Percentiles rank a stretch among this genome's conserved stretches.
phyloP scores from a whole-genome alignment of 2,329 filamentous ascomycete species.

The Fusarium miscanthi region DNA sequence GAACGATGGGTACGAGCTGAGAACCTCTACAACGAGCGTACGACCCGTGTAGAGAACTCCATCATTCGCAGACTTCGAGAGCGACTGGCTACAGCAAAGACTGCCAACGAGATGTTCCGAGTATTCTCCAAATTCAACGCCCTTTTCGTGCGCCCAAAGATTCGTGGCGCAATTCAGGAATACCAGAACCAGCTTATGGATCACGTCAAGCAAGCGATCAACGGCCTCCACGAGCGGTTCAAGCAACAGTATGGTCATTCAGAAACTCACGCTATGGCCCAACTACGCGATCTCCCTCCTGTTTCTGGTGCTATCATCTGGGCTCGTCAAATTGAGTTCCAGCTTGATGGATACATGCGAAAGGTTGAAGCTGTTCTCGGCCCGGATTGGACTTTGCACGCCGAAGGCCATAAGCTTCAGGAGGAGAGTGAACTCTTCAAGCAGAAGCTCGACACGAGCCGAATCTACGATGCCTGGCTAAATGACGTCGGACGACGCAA shows the following conservation, averaged over 20 bases:
- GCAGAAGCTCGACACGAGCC: conserved; percentile 92
- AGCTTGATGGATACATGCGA: conserved; percentile 96
- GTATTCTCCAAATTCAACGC: conserved; percentile 99
- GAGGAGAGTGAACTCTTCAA: conserved; percentile 93
- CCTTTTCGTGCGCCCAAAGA: conserved; percentile 98
- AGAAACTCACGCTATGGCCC: conserved; percentile 97
- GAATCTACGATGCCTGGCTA: conserved; percentile 96
- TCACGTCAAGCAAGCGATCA: conserved; percentile 96
- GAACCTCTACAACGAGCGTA: conserved; percentile 96
- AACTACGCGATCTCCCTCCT: conserved; percentile 92
- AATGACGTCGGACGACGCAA: conserved; percentile 89
- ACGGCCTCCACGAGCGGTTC: conserved; percentile 92
- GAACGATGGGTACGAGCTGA: conserved; percentile 93
- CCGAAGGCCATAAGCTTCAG: conserved; percentile 93
- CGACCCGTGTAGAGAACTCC: conserved; percentile 96
- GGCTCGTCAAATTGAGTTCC: conserved; percentile 95
- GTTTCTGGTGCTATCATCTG: conserved; percentile 98
- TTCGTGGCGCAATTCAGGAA: conserved; percentile 95
- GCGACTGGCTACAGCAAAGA: conserved; percentile 93
- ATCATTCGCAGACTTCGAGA: conserved; percentile 96
- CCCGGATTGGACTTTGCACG: conserved; percentile 91
- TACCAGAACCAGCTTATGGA: conserved; percentile 99
- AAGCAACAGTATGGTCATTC: conserved; percentile 99
- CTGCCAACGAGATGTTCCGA: conserved; percentile 99
- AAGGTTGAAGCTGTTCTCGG: conserved; percentile 99